These are phyloP conservation scores for Kandelia obovata DNA, from an alignment of 345 rosid genomes.

Conservation along the genomic window DNA sequence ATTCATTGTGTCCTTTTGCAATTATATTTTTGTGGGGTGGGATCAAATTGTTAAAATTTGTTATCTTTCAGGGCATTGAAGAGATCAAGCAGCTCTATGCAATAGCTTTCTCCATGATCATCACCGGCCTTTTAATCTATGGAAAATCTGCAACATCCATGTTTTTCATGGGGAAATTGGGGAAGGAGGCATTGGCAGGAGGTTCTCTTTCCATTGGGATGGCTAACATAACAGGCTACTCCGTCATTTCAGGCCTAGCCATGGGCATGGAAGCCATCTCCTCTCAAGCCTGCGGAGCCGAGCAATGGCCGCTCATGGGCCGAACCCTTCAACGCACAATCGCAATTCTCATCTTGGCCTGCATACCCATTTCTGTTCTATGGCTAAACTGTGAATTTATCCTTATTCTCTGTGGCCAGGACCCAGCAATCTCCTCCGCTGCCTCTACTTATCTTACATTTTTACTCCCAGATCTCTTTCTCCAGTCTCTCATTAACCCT, in stretches of 20 bases:
- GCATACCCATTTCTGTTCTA: slow-evolving; percentile 46
- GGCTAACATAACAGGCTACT: slow-evolving; percentile 53
- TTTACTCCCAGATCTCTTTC: slow-evolving; percentile 49
- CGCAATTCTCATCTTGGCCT: slow-evolving; percentile 32
- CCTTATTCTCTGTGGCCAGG: slow-evolving; percentile 41
- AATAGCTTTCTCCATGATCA: slow-evolving; percentile 48
- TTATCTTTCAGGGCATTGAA: slow-evolving; percentile 36
- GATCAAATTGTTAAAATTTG: neutral
- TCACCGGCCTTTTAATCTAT: slow-evolving; percentile 46
- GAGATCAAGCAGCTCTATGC: slow-evolving; percentile 45
- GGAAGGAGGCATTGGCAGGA: slow-evolving; percentile 50
- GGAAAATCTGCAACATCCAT: slow-evolving; percentile 47
- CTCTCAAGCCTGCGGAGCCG: slow-evolving; percentile 63
- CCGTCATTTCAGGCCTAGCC: slow-evolving; percentile 50
- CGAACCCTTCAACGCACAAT: slow-evolving; percentile 55
- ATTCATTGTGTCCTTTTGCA: neutral
- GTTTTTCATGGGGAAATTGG: slow-evolving; percentile 51
- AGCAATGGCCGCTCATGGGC: slow-evolving; percentile 46
- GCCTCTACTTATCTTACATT: slow-evolving; percentile 39
- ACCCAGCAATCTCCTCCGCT: slow-evolving; percentile 40
- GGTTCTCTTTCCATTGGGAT: slow-evolving; percentile 50
- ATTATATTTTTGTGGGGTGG: neutral
- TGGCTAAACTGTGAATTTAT: slow-evolving; percentile 47
- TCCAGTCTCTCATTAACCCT: slow-evolving; percentile 45
- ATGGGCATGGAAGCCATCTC: slow-evolving; percentile 57